These are phyloP conservation scores for Exophiala calicioides DNA, from an alignment of 2,329 filamentous ascomycete species.

Conservation along the genomic window DNA sequence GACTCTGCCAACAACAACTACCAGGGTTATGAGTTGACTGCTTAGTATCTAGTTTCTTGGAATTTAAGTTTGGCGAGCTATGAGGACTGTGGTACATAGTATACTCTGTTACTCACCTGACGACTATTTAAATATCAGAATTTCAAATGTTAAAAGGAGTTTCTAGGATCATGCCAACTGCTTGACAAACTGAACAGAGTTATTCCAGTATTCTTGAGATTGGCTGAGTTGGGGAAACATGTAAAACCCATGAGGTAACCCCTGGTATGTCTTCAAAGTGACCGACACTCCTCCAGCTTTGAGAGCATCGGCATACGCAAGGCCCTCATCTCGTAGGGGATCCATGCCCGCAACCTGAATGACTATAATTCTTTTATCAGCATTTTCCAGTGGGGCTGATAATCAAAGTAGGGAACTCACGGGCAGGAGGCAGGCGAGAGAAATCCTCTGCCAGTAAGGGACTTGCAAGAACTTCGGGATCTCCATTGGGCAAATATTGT, in stretches of 20 bases:
- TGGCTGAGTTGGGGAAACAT: slow-evolving; percentile 2
- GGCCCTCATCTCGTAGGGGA: slow-evolving; percentile 30
- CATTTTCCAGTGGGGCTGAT: too few relatives aligned
- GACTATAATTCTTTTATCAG: not conserved
- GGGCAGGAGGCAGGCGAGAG: slow-evolving; percentile 36
- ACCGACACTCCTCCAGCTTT: slow-evolving; percentile 30
- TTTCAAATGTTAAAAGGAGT: too few relatives aligned
- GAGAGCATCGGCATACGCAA: slow-evolving; percentile 28
- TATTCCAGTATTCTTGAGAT: not conserved
- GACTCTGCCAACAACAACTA: slow-evolving; percentile 10
- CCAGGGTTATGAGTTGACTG: slow-evolving; percentile 7
- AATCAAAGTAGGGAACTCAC: too few relatives aligned
- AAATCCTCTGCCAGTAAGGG: slow-evolving; percentile 38
- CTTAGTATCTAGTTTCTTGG: not conserved
- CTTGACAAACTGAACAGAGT: too few relatives aligned
- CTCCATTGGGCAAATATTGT: slow-evolving; percentile 35
- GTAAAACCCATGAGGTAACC: slow-evolving; percentile 37
- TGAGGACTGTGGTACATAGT: too few relatives aligned
- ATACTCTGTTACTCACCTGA: too few relatives aligned
- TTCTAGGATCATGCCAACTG: too few relatives aligned
- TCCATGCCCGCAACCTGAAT: slow-evolving; percentile 33
- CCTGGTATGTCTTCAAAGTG: slow-evolving; percentile 33
- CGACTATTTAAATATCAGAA: too few relatives aligned
- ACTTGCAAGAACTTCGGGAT: slow-evolving; percentile 35
- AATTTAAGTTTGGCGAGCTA: not conserved